phyloP scores from a whole-genome alignment of 192 early-diverging fungal species.

The Rhizoclosmatium globosum region DNA sequence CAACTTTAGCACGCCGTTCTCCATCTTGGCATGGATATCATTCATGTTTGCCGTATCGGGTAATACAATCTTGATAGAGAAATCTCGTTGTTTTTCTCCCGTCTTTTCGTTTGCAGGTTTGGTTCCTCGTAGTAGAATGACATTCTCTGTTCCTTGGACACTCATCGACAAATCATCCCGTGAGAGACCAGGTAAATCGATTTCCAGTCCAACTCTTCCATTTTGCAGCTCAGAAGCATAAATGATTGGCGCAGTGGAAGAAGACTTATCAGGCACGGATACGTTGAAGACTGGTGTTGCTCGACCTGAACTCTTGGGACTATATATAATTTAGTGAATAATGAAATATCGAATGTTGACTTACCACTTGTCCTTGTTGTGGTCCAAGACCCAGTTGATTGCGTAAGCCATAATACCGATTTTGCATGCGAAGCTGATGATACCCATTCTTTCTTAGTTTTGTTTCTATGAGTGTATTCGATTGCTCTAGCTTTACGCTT shows the following conservation, averaged over 20 bases:
- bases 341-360: background rate
- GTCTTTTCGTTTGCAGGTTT: slow-evolving; percentile 4
- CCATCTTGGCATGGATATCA: slow-evolving; percentile 27
- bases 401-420: slow-evolving; percentile 17
- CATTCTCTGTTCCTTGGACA: background rate
- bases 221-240: slow-evolving; percentile 18
- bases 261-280: no score
- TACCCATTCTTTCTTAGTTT: background rate
- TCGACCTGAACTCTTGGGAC: background rate
- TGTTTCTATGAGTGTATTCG: no score
- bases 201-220: slow-evolving; percentile 20
- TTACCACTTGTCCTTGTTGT: background rate
- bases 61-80: slow-evolving; percentile 22
- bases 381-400: slow-evolving; percentile 4
- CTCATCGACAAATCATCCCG: slow-evolving; percentile 1
- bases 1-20: slow-evolving; percentile 16
- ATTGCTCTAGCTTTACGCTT: no score
- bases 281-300: slow-evolving; percentile 12
- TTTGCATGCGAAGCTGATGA: slow-evolving; percentile 27
- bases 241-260: background rate
- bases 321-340: background rate
- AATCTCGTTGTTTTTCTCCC: background rate
- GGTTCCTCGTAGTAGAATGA: slow-evolving; percentile 15
- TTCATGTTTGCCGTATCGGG: slow-evolving; percentile 3
- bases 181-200: slow-evolving; percentile 17